Conservation (phyloP, 371 early-diverging fungal genomes). For the Coemansia sp. region DNA sequence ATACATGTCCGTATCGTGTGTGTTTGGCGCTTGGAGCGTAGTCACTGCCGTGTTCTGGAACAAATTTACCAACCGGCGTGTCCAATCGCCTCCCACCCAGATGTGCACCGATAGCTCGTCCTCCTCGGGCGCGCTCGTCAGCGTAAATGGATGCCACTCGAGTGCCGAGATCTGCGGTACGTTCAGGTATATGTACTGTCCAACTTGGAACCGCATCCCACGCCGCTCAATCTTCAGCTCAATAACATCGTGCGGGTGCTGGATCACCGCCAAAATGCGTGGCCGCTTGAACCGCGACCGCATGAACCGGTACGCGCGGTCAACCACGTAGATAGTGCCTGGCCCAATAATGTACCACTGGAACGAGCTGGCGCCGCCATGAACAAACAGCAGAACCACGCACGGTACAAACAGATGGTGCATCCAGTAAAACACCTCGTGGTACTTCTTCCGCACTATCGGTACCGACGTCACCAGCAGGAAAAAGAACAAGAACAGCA, state of each 20-base stretch:
- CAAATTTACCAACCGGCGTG: slow-evolving; percentile 64
- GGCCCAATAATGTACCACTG: slow-evolving; percentile 59
- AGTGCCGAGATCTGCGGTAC: slow-evolving; percentile 60
- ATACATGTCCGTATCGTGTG: background rate
- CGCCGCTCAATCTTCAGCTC: slow-evolving; percentile 69
- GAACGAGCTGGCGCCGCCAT: slow-evolving; percentile 59
- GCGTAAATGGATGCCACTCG: slow-evolving; percentile 88
- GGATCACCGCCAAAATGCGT: slow-evolving; percentile 56
- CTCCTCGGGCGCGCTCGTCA: slow-evolving; percentile 82
- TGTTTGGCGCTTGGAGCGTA: slow-evolving; percentile 5
- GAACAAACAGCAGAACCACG: slow-evolving; percentile 61
- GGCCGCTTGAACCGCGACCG: slow-evolving; percentile 56
- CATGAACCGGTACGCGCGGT: slow-evolving; percentile 59
- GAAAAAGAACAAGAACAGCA: slow-evolving; percentile 62
- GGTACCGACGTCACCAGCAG: slow-evolving; percentile 63
- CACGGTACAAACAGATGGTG: slow-evolving; percentile 72
- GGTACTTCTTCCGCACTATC: slow-evolving; percentile 56
- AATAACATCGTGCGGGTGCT: slow-evolving; percentile 69
- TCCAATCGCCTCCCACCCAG: slow-evolving; percentile 81
- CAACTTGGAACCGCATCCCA: slow-evolving; percentile 52
- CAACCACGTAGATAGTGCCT: slow-evolving; percentile 61
- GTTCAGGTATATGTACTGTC: slow-evolving; percentile 70
- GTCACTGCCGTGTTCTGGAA: slow-evolving; percentile 48
- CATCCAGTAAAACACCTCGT: slow-evolving; percentile 74
- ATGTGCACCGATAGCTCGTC: slow-evolving; percentile 77